Percentiles rank a stretch among this genome's conserved stretches.
Conservation (phyloP, 129 eudicot genomes). For the Logfia minima region DNA sequence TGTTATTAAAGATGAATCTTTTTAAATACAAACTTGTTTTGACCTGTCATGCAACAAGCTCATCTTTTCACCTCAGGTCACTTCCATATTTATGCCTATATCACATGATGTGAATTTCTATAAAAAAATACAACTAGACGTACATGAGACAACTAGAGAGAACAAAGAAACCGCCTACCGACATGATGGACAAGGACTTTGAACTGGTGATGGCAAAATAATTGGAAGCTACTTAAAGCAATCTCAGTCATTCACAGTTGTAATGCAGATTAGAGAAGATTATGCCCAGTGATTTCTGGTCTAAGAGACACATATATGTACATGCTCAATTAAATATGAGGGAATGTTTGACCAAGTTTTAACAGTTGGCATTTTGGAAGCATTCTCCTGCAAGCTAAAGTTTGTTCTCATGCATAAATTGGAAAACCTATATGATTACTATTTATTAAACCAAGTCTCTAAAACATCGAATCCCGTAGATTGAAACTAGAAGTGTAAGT, state of each 20-base stretch:
- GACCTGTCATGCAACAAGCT: neutral
- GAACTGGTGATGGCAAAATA: conserved; percentile 8
- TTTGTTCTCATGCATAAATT: conserved; percentile 23
- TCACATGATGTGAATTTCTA: neutral
- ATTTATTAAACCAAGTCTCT: neutral
- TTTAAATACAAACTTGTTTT: too few species aligned
- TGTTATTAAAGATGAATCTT: too few species aligned
- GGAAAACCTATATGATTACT: neutral
- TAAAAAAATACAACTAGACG: neutral
- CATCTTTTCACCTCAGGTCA: neutral
- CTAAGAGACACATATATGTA: conserved; percentile 15
- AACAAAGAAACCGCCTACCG: neutral
- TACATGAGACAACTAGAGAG: neutral
- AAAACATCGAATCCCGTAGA: neutral
- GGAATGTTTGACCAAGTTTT: conserved; percentile 37
- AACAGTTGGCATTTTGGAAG: conserved; percentile 11
- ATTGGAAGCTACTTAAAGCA: conserved; percentile 15
- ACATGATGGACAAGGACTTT: conserved; percentile 3
- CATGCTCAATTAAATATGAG: conserved; percentile 6
- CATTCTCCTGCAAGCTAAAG: neutral
- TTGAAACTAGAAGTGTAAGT: neutral
- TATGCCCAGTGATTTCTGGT: conserved; percentile 21
- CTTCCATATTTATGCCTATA: neutral
- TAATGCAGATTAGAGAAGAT: conserved; percentile 32
- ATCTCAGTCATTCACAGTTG: conserved; percentile 36